phyloP scores from a whole-genome alignment of 768 basidiomycete species.

The Porphyrellus cyaneotinctus region DNA sequence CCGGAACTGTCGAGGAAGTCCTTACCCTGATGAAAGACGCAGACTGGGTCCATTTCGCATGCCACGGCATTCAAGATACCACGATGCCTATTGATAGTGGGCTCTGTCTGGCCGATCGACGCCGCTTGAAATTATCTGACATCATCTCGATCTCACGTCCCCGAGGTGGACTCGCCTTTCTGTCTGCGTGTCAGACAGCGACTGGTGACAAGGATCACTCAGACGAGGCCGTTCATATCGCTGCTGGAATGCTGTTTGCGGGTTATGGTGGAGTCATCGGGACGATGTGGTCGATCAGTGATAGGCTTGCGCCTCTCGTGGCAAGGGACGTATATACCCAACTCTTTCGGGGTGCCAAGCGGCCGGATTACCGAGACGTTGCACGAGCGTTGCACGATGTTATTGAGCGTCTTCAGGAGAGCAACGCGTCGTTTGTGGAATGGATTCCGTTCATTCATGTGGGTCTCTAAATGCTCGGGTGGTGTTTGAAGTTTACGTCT shows the following conservation, averaged over 20 bases:
- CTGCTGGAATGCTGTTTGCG: constrained; percentile 30
- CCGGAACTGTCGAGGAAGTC: no score
- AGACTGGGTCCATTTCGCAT: no score
- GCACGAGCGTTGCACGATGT: background rate
- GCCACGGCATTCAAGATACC: background rate
- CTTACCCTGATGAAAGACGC: no score
- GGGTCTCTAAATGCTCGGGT: background rate
- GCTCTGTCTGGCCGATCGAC: background rate
- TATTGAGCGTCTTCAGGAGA: background rate
- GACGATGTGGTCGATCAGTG: constrained; percentile 1
- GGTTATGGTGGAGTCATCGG: constrained; percentile 21
- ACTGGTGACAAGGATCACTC: background rate
- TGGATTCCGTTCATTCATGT: background rate
- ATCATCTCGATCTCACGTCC: background rate
- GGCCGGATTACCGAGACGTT: constrained; percentile 1
- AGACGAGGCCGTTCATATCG: background rate
- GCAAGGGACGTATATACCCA: constrained; percentile 31
- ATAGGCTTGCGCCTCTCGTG: constrained; percentile 30
- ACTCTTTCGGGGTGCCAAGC: background rate
- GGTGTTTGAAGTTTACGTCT: no score
- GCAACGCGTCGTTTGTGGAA: background rate
- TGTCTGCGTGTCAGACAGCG: background rate
- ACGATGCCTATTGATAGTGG: background rate
- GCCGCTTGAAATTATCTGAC: background rate
- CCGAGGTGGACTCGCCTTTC: background rate